Evolutionary conservation across 495 filamentous ascomycete genomes (phyloP), one percentile per base, ranked within the genome.

Genomic region (Bombardia bombarda): DNA sequence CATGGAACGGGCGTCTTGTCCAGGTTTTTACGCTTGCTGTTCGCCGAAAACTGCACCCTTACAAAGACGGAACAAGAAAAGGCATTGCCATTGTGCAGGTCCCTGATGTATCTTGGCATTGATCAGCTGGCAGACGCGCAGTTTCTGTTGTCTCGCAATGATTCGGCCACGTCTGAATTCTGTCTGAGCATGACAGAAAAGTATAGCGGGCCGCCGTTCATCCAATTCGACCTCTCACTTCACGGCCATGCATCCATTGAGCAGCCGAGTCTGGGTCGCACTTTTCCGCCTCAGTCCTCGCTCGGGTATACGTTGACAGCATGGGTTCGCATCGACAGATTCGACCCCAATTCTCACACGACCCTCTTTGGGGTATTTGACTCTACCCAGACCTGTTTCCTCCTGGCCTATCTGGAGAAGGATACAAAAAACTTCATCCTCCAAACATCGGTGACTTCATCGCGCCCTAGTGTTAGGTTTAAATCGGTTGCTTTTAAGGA

Each of bases 311-410:
- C 88, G 2, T 80, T 97, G 45, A 74, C 85, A 32, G 77, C 83
- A 3, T 98, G 92, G 92, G 74, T 95, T 16, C 79, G 81, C 32
- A 79, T 97, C 40, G 86, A 95, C 54, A 70, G 78, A 34, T 97
- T 92, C 63, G 92, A 98, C 58, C 57, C 73, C 1, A 79, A 74
- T 23, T 82, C 84, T 12, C 93, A 97, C 62, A 96, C 92, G 1
- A 98, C 92, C 3, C 71, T 98, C 6, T 98, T 98, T 62, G 92
- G 92, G 3, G 87, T 90, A 9, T 97, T 94, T 60, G 92, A 98
- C 65, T 70, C 83, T 0, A 87, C 78, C 14, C 92, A 98, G 55
- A 88, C 85, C 1, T 98, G 93, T 63, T 98, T 98, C 50, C 69
- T 97, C 24, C 77, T 98, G 32, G 84, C 84, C 18, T 98, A 97